Base-by-base conservation (phyloP, 2,329 filamentous ascomycete genomes). In the Whalleya microplaca region DNA sequence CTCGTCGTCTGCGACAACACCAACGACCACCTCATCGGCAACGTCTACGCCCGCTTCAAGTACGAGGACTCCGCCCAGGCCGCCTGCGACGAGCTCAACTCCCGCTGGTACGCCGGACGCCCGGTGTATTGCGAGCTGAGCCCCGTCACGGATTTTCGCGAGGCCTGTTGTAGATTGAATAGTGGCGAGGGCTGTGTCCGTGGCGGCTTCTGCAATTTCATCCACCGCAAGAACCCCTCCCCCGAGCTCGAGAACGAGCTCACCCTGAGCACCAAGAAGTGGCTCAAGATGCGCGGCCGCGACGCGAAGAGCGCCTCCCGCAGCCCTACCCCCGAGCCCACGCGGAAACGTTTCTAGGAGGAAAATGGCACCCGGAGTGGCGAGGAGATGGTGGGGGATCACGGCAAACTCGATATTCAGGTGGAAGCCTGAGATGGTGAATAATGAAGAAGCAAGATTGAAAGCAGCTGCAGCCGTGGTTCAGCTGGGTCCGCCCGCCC, bases 41-140 rank as follows among this genome's bases (percentile, higher is more conserved):
- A 99, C 77, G 95, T 99, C 71, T 99, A 99, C 80, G 95, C 95
- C 49, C 92, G 95, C 67, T 99, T 98, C 89, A 99, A 99, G 79
- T 99, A 98, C 84, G 95, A 99, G 83, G 95, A 99, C 76, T 89
- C 88, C 52, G 93, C 95, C 49, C 93, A 98, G 75, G 85, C 87
- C 63, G 95, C 95, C 59, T 97, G 94, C 83, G 95, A 98, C 77
- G 89, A 89, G 59, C 85, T 98, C 67, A 99, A 98, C 77, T 88
- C 84, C 55, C 88, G 95, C 70, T 99, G 95, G 95, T 99, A 99
- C 78, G 94, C 95, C 59, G 95, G 91, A 19, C 84, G 95, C 51
- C 95, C 95, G 63, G 96, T 99, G 76, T 99, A 99, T 81, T 97
- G 94, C 85, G 95, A 99, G 78, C 81, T 99, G 54, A 93, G 88